phyloP scores from a whole-genome alignment of 306 rosid species.

The Luffa aegyptiaca region DNA sequence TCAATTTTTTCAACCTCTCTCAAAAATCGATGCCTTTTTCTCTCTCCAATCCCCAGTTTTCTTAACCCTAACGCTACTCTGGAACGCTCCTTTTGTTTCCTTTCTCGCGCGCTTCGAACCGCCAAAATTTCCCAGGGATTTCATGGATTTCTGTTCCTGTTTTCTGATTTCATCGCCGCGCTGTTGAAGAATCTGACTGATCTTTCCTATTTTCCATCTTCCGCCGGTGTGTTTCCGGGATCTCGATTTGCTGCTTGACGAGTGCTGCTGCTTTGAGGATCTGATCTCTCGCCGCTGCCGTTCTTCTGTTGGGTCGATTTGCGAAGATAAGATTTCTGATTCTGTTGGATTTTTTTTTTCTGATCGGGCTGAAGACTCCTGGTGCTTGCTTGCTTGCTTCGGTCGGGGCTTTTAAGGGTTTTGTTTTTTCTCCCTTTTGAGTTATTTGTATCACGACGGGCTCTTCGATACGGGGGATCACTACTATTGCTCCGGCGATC shows the following conservation, averaged over 20 bases:
- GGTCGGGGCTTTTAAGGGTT: not conserved
- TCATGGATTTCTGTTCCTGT: not conserved
- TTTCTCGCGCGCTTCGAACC: not conserved
- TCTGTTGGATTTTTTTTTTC: not conserved
- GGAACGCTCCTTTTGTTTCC: not conserved
- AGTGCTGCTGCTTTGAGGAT: not conserved
- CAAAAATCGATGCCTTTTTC: not conserved
- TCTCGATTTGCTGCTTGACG: not conserved
- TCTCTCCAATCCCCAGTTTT: constrained; percentile 4
- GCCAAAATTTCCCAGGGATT: too few relatives aligned
- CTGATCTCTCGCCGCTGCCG: constrained; percentile 11
- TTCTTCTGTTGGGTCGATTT: not conserved
- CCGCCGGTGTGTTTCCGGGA: not conserved
- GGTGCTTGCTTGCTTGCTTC: constrained; percentile 5
- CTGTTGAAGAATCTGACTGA: not conserved
- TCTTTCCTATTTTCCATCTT: not conserved
- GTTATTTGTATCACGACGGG: not conserved
- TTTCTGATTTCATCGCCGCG: not conserved
- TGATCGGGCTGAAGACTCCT: constrained; percentile 6
- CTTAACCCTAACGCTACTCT: constrained; percentile 8
- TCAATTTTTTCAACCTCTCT: not conserved
- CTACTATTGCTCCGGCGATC: not conserved
- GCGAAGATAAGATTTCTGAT: not conserved
- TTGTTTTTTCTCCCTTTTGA: not conserved
- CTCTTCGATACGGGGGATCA: not conserved